phyloP scores from a whole-genome alignment of 371 early-diverging fungal genomes.

The Apophysomyces ossiformis region DNA sequence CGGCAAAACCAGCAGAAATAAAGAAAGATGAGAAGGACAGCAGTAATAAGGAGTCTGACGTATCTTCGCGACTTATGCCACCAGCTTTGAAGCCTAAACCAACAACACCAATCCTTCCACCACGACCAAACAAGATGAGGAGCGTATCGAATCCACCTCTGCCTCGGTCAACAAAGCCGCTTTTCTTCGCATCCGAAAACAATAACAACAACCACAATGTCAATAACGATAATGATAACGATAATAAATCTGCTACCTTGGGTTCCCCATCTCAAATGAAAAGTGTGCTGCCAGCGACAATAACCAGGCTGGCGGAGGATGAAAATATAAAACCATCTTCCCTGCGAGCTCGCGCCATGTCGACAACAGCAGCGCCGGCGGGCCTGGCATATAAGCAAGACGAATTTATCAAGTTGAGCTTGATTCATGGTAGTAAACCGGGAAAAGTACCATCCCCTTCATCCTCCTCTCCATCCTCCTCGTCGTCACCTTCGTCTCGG shows the following conservation, averaged over 20 bases:
- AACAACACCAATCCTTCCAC: conserved; percentile 20
- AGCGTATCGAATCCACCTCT: conserved; percentile 36
- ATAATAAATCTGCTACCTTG: background rate
- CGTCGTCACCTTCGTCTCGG: background rate
- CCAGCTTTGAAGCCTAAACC: conserved; percentile 40
- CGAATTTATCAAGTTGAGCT: background rate
- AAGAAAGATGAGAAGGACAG: background rate
- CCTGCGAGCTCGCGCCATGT: conserved; percentile 25
- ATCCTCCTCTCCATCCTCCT: conserved; percentile 4
- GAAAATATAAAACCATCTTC: conserved; percentile 27
- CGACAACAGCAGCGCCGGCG: conserved; percentile 23
- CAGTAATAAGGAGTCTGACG: background rate
- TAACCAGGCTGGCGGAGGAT: conserved; percentile 1
- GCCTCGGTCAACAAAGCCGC: conserved; percentile 17
- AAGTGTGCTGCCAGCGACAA: background rate
- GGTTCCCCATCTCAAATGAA: background rate
- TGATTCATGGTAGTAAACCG: background rate
- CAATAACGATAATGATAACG: background rate
- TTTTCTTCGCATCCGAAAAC: background rate
- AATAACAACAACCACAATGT: background rate
- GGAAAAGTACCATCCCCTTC: background rate
- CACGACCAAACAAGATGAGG: conserved; percentile 29
- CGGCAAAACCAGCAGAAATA: conserved; percentile 11
- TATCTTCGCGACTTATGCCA: conserved; percentile 3
- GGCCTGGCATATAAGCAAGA: conserved; percentile 9